Evolutionary conservation across 352 stramenopile species (phyloP), one percentile per base, ranked within the genome.

Genomic region (Globisporangium alternatum): DNA sequence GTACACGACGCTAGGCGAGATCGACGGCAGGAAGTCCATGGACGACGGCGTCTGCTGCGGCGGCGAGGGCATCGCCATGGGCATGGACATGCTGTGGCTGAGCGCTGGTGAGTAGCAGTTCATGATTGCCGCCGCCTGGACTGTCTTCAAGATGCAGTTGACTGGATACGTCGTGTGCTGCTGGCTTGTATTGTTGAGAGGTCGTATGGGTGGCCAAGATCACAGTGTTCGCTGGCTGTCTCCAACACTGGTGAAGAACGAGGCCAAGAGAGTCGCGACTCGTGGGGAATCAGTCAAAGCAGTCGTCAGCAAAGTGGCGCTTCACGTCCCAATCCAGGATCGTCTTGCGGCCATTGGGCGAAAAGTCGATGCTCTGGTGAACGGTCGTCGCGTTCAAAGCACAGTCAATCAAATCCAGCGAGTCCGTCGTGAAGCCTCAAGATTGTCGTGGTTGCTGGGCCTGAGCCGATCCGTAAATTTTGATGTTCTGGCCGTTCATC

Each of bases 401-500:
- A 28, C 25, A 43, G 4, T 35, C 7, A 43, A 15, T 13, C 21
- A 17, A 56, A 12, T 56, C 28, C 47, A n/a, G 21, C 47, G 15
- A 33, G 48, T 43, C 30, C 52, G 4, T 41, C 9, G 30, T 43
- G 52, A 41, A 43, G 25, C 25, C 8, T 33, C 21, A 49, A 41
- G 49, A 51, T 49, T n/a, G 47, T 28, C 33, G 45, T 35, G 19
- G 4, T 31, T 33, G 13, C 5, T 10, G 17, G 6, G 9, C 25
- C 25, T 28, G 2, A 28, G 25, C 25, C 25, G 25, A 28, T 28
- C 25, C 25, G 25, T 2, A 28, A 8, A 19, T 3, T 22, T 22
- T 17, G 21, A 92, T 92, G 83, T 88, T 90, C 58, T 90, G 82
- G 80, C 73, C 77, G 31, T 92, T 92, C 67, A 59, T 90, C 37